A percentile compares a stretch with the other conserved stretches of the same genome.
Conservation (phyloP, 768 basidiomycete genomes). For the Rhodotorula babjevae region DNA sequence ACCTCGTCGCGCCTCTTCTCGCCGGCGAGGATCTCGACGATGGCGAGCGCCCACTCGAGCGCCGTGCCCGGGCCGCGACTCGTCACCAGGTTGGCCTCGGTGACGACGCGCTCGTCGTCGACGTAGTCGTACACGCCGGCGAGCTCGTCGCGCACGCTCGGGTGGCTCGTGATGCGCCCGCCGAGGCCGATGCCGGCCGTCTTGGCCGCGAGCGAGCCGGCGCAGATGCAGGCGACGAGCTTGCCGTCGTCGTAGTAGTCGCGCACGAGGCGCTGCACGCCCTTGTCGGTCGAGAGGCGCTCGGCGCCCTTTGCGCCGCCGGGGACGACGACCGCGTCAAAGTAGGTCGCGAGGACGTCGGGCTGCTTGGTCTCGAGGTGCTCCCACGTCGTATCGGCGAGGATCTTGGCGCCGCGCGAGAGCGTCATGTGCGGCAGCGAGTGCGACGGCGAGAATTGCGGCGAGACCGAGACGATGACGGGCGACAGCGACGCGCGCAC, state of each 20-base stretch:
- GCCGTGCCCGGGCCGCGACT: slow-evolving; percentile 38
- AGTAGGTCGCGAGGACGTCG: slow-evolving; percentile 18
- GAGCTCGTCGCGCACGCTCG: slow-evolving; percentile 30
- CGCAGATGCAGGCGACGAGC: slow-evolving; percentile 37
- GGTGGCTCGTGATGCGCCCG: slow-evolving; percentile 31
- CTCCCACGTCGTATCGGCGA: slow-evolving; percentile 36
- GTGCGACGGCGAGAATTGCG: slow-evolving; percentile 28
- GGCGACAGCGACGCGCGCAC: slow-evolving; percentile 31
- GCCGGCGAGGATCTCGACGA: slow-evolving; percentile 32
- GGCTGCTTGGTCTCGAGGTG: slow-evolving; percentile 21
- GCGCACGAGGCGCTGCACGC: slow-evolving; percentile 18
- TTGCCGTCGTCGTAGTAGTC: slow-evolving; percentile 17
- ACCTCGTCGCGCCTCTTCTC: slow-evolving; percentile 34
- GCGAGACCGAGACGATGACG: slow-evolving; percentile 27
- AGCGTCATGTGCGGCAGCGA: slow-evolving; percentile 36
- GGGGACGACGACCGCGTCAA: slow-evolving; percentile 34
- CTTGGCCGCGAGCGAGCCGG: slow-evolving; percentile 36
- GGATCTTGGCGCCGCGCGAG: slow-evolving; percentile 29
- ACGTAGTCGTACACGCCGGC: slow-evolving; percentile 37
- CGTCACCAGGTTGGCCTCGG: slow-evolving; percentile 30
- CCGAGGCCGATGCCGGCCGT: slow-evolving; percentile 28
- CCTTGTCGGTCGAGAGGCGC: slow-evolving; percentile 17
- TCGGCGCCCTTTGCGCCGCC: slow-evolving; percentile 39
- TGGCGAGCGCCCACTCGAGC: slow-evolving; percentile 23
- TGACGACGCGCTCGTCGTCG: slow-evolving; percentile 37